Conservation (phyloP, 768 basidiomycete species). For the Trametes punicea region DNA sequence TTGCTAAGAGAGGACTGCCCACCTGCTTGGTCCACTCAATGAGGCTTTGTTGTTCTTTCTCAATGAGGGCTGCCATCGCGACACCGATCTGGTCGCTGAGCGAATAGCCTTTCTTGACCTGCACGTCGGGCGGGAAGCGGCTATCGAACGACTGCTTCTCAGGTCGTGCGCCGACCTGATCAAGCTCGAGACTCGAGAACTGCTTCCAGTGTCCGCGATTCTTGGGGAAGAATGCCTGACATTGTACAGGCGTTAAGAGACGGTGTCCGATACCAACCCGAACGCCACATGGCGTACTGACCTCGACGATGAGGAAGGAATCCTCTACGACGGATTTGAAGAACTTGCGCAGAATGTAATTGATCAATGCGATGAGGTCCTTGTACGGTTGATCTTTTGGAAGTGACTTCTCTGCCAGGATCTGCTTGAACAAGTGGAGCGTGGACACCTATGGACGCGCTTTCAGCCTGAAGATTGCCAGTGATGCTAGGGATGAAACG, state of each 20-base stretch:
- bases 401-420: conserved; percentile 74
- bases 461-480: neutral
- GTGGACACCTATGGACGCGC: conserved; percentile 69
- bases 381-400: conserved; percentile 77
- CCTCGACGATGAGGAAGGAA: conserved; percentile 86
- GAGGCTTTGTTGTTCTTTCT: conserved; percentile 57
- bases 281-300: conserved; percentile 35
- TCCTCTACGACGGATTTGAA: conserved; percentile 89
- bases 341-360: conserved; percentile 86
- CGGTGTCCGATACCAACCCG: neutral
- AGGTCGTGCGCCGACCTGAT: conserved; percentile 38
- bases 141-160: conserved; percentile 38
- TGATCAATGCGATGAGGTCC: conserved; percentile 82
- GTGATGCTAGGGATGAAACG: conserved; percentile 10
- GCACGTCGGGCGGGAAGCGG: conserved; percentile 61
- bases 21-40: conserved; percentile 84
- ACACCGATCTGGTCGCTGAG: conserved; percentile 92
- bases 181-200: conserved; percentile 73
- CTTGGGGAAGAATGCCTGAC: conserved; percentile 85
- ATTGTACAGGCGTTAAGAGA: too few relatives aligned
- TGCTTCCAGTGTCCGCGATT: conserved; percentile 85
- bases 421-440: conserved; percentile 80
- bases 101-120: conserved; percentile 82
- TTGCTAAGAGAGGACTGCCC: conserved; percentile 29
- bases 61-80: conserved; percentile 68